Evolutionary conservation across 2,329 filamentous ascomycete genomes (phyloP), one percentile per base, ranked within the genome.

Genomic region (Fonsecaea multimorphosa): DNA sequence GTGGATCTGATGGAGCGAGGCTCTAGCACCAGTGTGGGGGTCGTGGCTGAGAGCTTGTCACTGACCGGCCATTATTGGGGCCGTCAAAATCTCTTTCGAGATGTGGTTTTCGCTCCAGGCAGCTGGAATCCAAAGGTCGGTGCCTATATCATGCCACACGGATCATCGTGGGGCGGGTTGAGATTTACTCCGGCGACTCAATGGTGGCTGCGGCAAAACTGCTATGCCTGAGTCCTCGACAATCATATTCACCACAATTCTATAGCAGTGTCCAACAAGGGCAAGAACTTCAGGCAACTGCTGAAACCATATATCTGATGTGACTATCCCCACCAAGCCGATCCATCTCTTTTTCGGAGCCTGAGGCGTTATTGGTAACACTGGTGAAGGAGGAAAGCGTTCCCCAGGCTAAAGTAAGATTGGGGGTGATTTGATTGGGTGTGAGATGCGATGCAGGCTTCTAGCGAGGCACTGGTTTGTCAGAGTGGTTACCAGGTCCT

Each of bases 261-360:
- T 24, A 12, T 24, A 49, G 44, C 46, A 58, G 32, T 49, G 56
- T 5, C 19, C 12, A 36, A 34, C 40, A 34, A 49, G 56, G 56
- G 40, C 46, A 40, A 11, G 34, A 34, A 12, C 8, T 19, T 16
- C 51, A 22, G 44, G 52, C 59, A 51, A 36, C 34, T 63, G 52
- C 58, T 68, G 66, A 63, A 68, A 68, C 63, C 40, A 54, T 51
- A 54, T 51, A 19, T 51, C 52, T 66, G 62, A 54, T 66, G 66
- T 58, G 66, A 64, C 60, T 38, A 44, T 51, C 51, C 27, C 34
- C 44, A 49, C 44, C n/a, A 3, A 7, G 19, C 22, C 44, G 32
- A 29, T 31, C 58, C 31, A 29, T 34, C n/a, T 24, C 32, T 40
- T 38, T 34, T 38, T 61, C 56, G 34, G 27, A 40, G 32, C 40